Conservation (phyloP, 305 asterid genomes). For the Plantago lanceolata region DNA sequence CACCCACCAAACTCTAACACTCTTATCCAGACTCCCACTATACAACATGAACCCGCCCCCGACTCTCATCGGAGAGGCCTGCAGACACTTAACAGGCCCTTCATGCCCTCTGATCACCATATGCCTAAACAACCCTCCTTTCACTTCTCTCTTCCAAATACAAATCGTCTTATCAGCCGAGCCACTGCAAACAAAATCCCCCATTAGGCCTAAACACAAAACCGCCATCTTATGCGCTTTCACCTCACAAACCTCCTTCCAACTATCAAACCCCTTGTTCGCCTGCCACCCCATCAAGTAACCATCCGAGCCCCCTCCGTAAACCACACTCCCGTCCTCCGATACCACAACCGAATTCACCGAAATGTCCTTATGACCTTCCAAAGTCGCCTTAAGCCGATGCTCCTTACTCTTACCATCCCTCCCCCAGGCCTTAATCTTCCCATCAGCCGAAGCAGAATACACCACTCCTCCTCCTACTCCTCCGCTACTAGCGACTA, state of each 20-base stretch:
- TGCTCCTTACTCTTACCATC: conserved; percentile 29
- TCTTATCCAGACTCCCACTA: conserved; percentile 83
- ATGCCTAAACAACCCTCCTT: conserved; percentile 43
- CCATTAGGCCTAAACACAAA: conserved; percentile 55
- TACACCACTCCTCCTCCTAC: conserved; percentile 46
- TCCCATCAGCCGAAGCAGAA: conserved; percentile 87
- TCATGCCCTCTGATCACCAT: conserved; percentile 69
- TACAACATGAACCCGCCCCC: conserved; percentile 84
- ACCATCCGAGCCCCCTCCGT: conserved; percentile 87
- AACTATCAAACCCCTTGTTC: conserved; percentile 27
- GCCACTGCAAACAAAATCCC: conserved; percentile 60
- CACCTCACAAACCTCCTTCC: conserved; percentile 45
- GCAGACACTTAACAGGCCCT: conserved; percentile 83
- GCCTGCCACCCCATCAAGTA: conserved; percentile 63
- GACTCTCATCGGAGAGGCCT: conserved; percentile 22
- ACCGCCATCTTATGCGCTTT: conserved; percentile 76
- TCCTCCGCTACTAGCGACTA: conserved; percentile 27
- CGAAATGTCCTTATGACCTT: conserved; percentile 73
- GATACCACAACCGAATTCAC: conserved; percentile 57
- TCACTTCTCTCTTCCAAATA: conserved; percentile 55
- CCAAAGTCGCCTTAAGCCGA: conserved; percentile 45
- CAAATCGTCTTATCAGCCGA: conserved; percentile 71
- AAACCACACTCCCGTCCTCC: conserved; percentile 49
- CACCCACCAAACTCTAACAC: conserved; percentile 91
- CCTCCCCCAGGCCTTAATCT: conserved; percentile 67